A percentile compares a stretch with the other conserved stretches of the same genome.
These are phyloP conservation scores for Pugionium cornutum DNA, from an alignment of 345 rosid species.

Conservation along the genomic window DNA sequence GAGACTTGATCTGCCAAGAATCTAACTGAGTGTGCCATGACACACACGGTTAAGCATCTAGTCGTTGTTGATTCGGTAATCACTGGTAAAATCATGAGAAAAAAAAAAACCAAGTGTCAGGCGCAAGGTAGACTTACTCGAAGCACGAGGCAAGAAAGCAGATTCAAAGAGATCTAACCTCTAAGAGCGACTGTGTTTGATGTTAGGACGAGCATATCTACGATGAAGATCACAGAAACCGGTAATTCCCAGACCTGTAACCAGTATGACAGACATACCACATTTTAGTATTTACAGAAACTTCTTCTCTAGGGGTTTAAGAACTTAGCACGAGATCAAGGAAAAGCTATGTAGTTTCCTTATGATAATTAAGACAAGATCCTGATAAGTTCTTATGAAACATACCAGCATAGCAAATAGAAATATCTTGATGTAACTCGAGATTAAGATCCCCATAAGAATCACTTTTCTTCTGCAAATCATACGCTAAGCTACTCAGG, in stretches of 20 bases:
- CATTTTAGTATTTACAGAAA: neutral
- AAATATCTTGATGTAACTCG: conserved; percentile 76
- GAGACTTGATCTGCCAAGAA: conserved; percentile 47
- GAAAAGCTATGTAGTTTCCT: neutral
- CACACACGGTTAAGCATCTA: conserved; percentile 61
- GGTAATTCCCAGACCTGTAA: conserved; percentile 87
- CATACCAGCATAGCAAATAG: conserved; percentile 70
- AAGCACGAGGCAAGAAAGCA: neutral
- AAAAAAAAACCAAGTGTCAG: conserved; percentile 1
- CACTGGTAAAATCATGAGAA: conserved; percentile 44
- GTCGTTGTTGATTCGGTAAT: conserved; percentile 51
- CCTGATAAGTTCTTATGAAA: neutral
- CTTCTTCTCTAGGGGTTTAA: neutral
- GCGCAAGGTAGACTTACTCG: neutral
- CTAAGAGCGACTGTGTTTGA: conserved; percentile 69
- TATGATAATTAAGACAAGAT: neutral
- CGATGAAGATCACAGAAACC: conserved; percentile 60
- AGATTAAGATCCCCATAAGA: conserved; percentile 59
- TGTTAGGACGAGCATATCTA: conserved; percentile 73
- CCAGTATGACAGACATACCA: neutral
- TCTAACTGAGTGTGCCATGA: conserved; percentile 60
- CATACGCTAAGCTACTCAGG: conserved; percentile 1
- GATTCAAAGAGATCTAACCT: conserved; percentile 51
- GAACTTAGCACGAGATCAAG: neutral
- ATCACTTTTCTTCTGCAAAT: conserved; percentile 47